Evolutionary conservation across 441 rosid species (phyloP).

Genomic region (Capsella rubella): DNA sequence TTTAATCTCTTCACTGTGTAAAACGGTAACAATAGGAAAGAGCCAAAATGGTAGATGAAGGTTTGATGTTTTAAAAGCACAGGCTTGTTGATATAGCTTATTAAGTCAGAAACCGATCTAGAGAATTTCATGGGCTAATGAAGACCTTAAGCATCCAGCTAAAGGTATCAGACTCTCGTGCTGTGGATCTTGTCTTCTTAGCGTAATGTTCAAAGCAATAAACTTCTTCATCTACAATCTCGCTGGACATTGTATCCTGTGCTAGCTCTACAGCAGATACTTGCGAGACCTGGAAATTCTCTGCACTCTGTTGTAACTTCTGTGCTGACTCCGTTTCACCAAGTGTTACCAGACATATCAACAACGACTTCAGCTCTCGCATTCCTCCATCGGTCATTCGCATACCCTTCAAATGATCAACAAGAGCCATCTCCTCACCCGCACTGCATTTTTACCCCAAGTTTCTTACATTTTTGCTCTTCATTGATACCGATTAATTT

Average conservation of each 20-base stretch:
- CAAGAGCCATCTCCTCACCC: constrained; percentile 92
- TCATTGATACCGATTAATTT: constrained; percentile 2
- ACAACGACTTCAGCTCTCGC: constrained; percentile 75
- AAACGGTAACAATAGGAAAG: constrained; percentile 1
- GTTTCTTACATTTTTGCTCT: constrained; percentile 26
- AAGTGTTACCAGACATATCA: constrained; percentile 75
- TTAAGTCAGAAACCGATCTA: constrained; percentile 3
- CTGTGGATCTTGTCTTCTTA: constrained; percentile 50
- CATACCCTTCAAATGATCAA: constrained; percentile 94
- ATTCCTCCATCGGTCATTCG: constrained; percentile 69
- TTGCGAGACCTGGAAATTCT: constrained; percentile 79
- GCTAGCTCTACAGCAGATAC: constrained; percentile 84
- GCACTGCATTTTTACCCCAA: constrained; percentile 57
- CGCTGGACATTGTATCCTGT: constrained; percentile 69
- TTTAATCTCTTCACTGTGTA: background rate
- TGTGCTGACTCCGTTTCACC: constrained; percentile 73
- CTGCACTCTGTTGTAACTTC: constrained; percentile 71
- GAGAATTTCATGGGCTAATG: constrained; percentile 52
- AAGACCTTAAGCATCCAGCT: constrained; percentile 82
- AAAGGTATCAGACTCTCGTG: constrained; percentile 56
- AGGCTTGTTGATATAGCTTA: constrained; percentile 20
- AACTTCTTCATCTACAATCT: constrained; percentile 61
- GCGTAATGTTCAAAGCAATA: constrained; percentile 64
- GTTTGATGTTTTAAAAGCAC: constrained; percentile 18
- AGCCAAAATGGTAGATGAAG: constrained; percentile 20